Conservation (phyloP, 2,329 filamentous ascomycete species). For the Penicillium sp. region DNA sequence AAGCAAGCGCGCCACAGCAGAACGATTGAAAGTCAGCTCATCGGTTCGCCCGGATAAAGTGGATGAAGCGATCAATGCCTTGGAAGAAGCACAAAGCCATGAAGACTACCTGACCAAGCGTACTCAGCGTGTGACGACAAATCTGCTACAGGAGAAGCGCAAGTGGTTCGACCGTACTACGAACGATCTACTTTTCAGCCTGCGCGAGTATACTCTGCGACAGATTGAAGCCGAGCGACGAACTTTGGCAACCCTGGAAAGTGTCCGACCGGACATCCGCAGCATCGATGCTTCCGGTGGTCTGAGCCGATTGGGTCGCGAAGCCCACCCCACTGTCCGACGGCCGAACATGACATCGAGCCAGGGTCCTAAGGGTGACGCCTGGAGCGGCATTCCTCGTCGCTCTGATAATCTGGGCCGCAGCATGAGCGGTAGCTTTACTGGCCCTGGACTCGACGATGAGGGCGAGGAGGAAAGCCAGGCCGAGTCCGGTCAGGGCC, state of each 20-base stretch:
- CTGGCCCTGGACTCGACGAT: constrained; percentile 64
- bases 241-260: constrained; percentile 89
- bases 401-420: constrained; percentile 75
- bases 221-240: constrained; percentile 95
- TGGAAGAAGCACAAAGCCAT: constrained; percentile 82
- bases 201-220: constrained; percentile 89
- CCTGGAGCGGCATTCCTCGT: constrained; percentile 92
- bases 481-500: constrained; percentile 45
- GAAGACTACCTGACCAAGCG: constrained; percentile 83
- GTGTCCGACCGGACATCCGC: constrained; percentile 87
- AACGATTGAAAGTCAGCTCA: constrained; percentile 82
- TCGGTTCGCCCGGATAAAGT: constrained; percentile 93
- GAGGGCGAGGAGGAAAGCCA: constrained; percentile 56
- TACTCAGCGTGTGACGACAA: constrained; percentile 84
- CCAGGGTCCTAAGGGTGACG: constrained; percentile 96
- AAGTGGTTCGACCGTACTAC: constrained; percentile 89
- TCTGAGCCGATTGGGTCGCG: constrained; percentile 83
- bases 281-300: constrained; percentile 90
- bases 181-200: constrained; percentile 76
- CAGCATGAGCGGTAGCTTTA: constrained; percentile 73
- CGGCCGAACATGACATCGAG: constrained; percentile 78
- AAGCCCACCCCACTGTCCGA: constrained; percentile 75
- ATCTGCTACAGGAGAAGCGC: constrained; percentile 83
- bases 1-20: constrained; percentile 80
- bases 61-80: constrained; percentile 88